Evolutionary conservation across 1,139 yeast species (phyloP).

Genomic region (Hyphopichia khmerensis): DNA sequence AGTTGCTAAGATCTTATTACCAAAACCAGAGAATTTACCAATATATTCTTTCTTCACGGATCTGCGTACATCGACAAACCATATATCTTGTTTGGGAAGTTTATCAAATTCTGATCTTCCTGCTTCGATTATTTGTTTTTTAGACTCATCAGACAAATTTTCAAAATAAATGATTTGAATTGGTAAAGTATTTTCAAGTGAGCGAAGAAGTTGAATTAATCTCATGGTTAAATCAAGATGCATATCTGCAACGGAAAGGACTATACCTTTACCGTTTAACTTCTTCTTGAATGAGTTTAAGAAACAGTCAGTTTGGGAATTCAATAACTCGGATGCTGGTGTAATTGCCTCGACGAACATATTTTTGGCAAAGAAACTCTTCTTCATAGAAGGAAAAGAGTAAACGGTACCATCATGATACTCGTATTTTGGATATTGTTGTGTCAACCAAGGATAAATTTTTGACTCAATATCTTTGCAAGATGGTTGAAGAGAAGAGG

Average conservation of each 20-base stretch:
- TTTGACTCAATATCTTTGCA: slow-evolving; percentile 11
- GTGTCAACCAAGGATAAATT: slow-evolving; percentile 18
- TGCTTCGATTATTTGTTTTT: slow-evolving; percentile 21
- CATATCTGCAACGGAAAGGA: slow-evolving; percentile 32
- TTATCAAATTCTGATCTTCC: slow-evolving; percentile 20
- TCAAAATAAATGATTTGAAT: slow-evolving; percentile 32
- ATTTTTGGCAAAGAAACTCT: neutral
- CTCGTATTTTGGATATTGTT: slow-evolving; percentile 13
- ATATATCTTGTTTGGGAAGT: slow-evolving; percentile 40
- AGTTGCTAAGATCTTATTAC: slow-evolving; percentile 51
- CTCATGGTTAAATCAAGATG: slow-evolving; percentile 29
- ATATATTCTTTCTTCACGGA: slow-evolving; percentile 27
- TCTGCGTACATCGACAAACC: slow-evolving; percentile 41
- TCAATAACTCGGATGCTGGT: neutral
- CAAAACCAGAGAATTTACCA: slow-evolving; percentile 35
- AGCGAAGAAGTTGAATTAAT: slow-evolving; percentile 29
- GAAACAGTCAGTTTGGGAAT: slow-evolving; percentile 10
- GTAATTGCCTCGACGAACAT: neutral
- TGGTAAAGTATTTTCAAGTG: slow-evolving; percentile 31
- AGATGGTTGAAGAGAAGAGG: neutral
- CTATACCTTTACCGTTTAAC: slow-evolving; percentile 37
- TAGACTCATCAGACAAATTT: slow-evolving; percentile 22
- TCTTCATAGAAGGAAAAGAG: neutral
- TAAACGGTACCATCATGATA: slow-evolving; percentile 5
- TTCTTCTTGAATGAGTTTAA: slow-evolving; percentile 18